A percentile compares a stretch with the other conserved stretches of the same genome.
phyloP scores from a whole-genome alignment of 805 yeast genomes.

The Diddensiella santjacobensis region DNA sequence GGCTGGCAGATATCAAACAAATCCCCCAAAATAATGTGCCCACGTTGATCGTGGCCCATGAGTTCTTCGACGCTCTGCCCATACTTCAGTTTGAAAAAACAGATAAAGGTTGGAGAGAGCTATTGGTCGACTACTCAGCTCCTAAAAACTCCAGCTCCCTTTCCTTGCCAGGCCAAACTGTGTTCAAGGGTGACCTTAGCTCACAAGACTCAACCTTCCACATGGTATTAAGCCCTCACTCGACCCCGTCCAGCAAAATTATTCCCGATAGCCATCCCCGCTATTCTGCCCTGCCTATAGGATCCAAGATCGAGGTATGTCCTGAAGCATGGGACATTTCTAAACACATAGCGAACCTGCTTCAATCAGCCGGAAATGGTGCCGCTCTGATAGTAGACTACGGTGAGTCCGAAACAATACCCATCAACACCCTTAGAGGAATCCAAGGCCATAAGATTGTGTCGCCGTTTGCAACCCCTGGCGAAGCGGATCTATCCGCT shows the following conservation, averaged over 20 bases:
- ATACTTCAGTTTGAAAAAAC: slow-evolving; percentile 61
- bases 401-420: slow-evolving; percentile 60
- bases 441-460: slow-evolving; percentile 69
- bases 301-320: slow-evolving; percentile 65
- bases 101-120: slow-evolving; percentile 73
- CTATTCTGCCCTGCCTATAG: slow-evolving; percentile 50
- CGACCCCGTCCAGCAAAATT: slow-evolving; percentile 55
- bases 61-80: slow-evolving; percentile 84
- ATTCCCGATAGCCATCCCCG: slow-evolving; percentile 52
- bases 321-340: slow-evolving; percentile 65
- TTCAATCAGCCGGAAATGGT: slow-evolving; percentile 42
- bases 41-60: slow-evolving; percentile 75
- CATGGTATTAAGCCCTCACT: slow-evolving; percentile 52
- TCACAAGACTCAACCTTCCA: slow-evolving; percentile 41
- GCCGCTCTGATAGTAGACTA: slow-evolving; percentile 75
- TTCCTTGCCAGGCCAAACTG: slow-evolving; percentile 28
- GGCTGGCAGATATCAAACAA: slow-evolving; percentile 33
- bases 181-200: slow-evolving; percentile 9
- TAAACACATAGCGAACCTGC: slow-evolving; percentile 47
- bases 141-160: slow-evolving; percentile 22
- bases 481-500: slow-evolving; percentile 74
- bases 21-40: slow-evolving; percentile 37
- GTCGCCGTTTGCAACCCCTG: slow-evolving; percentile 71
- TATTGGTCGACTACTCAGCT: slow-evolving; percentile 53
- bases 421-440: slow-evolving; percentile 70